These are phyloP conservation scores for Penicillium samsonianum DNA, from an alignment of 495 filamentous ascomycete genomes.

Conservation along the genomic window DNA sequence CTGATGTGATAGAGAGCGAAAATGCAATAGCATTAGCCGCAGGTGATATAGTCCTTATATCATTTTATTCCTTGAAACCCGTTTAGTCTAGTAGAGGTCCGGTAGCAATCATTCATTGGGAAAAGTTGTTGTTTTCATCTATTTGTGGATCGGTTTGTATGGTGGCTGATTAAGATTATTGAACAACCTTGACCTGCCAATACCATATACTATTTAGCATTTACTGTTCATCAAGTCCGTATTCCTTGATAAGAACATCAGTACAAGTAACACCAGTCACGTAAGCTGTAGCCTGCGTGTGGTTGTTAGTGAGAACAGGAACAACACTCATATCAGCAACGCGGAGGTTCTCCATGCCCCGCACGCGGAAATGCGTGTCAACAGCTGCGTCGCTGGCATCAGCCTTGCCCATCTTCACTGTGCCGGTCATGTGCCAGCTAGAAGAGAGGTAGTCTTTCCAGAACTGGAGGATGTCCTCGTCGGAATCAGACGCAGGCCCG, in stretches of 20 bases:
- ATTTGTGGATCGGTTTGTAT: no score
- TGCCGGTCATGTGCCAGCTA: constrained; percentile 61
- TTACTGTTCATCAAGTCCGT: constrained; percentile 20
- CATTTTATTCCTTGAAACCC: no score
- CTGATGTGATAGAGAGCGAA: not conserved
- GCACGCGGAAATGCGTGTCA: constrained; percentile 55
- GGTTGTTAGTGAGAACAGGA: constrained; percentile 54
- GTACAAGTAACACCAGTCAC: constrained; percentile 35
- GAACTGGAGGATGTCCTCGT: constrained; percentile 57
- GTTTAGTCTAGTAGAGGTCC: no score
- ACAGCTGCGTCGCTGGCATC: constrained; percentile 54
- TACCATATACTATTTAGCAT: not conserved
- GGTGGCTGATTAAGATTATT: not conserved
- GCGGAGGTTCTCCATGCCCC: constrained; percentile 57
- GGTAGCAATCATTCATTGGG: no score
- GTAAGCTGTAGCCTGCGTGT: constrained; percentile 43
- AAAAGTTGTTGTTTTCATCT: no score
- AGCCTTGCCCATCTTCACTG: constrained; percentile 59
- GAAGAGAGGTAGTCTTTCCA: constrained; percentile 38
- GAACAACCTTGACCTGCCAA: not conserved
- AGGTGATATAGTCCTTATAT: not conserved
- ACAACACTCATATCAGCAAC: constrained; percentile 67
- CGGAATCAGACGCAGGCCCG: constrained; percentile 50
- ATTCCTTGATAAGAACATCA: constrained; percentile 30
- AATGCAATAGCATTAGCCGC: not conserved